Conservation (phyloP, 129 eudicot species). For the Sambucus nigra region DNA sequence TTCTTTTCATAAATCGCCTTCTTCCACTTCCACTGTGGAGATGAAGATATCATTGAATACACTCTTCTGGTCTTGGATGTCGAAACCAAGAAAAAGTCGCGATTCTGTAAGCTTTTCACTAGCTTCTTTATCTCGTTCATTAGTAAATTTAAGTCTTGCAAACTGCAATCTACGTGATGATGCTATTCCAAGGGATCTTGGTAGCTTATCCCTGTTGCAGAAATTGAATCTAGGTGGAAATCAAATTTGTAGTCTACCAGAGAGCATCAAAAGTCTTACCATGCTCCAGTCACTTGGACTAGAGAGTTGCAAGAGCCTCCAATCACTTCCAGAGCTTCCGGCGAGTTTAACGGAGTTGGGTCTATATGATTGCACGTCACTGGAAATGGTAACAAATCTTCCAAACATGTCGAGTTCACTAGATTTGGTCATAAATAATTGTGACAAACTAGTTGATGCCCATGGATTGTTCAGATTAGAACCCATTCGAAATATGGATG, state of each 20-base stretch:
- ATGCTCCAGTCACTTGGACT: not conserved
- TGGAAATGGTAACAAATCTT: not conserved
- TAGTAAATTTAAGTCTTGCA: not conserved
- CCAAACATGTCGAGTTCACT: not conserved
- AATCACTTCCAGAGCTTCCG: conserved; percentile 3
- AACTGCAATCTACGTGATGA: not conserved
- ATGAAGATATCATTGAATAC: not conserved
- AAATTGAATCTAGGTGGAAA: conserved; percentile 7
- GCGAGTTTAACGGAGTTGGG: not conserved
- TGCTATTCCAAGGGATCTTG: conserved; percentile 5
- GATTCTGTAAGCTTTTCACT: not conserved
- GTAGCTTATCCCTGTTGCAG: conserved; percentile 4
- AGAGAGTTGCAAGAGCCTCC: not conserved
- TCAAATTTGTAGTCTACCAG: conserved; percentile 12
- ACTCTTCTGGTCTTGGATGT: not conserved
- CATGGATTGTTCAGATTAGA: not conserved
- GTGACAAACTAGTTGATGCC: not conserved
- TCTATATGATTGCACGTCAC: not conserved
- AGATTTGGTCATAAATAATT: not conserved
- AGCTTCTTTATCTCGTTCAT: not conserved
- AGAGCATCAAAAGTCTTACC: conserved; percentile 1
- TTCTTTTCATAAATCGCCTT: not conserved
- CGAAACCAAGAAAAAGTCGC: not conserved
- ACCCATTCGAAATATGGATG: not conserved
- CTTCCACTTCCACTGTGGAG: not conserved